Conservation (phyloP, 345 rosid genomes). For the Noccaea caerulescens region DNA sequence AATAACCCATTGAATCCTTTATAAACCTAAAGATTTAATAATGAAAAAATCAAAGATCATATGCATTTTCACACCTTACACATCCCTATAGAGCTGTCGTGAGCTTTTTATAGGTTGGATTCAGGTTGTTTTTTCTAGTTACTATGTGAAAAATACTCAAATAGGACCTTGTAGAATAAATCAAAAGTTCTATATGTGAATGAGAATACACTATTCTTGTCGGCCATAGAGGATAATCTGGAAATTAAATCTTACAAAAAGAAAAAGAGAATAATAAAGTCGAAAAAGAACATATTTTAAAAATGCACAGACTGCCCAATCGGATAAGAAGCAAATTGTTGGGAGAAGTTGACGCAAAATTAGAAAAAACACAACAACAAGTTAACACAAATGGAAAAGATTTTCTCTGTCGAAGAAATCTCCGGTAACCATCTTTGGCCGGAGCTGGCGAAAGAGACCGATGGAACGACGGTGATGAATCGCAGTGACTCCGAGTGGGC, state of each 20-base stretch:
- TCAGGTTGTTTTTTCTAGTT: not conserved
- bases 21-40: too few relatives aligned
- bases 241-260: not conserved
- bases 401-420: conserved; percentile 64
- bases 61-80: not conserved
- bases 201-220: conserved; percentile 5
- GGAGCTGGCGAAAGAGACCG: conserved; percentile 15
- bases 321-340: conserved; percentile 37
- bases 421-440: conserved; percentile 60
- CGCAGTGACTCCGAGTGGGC: conserved; percentile 88
- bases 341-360: conserved; percentile 18
- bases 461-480: conserved; percentile 43
- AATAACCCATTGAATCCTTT: not conserved
- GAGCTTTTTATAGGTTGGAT: not conserved
- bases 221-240: not conserved
- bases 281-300: conserved; percentile 3
- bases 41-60: too few relatives aligned
- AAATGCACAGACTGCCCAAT: conserved; percentile 33
- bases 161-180: not conserved
- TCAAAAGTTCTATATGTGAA: conserved; percentile 9
- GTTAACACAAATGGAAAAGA: conserved; percentile 52
- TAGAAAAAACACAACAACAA: conserved; percentile 3
- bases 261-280: not conserved
- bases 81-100: too few relatives aligned
- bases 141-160: not conserved